Evolutionary conservation across 2,329 filamentous ascomycete species (phyloP).

Genomic region (Aureobasidium sp.): DNA sequence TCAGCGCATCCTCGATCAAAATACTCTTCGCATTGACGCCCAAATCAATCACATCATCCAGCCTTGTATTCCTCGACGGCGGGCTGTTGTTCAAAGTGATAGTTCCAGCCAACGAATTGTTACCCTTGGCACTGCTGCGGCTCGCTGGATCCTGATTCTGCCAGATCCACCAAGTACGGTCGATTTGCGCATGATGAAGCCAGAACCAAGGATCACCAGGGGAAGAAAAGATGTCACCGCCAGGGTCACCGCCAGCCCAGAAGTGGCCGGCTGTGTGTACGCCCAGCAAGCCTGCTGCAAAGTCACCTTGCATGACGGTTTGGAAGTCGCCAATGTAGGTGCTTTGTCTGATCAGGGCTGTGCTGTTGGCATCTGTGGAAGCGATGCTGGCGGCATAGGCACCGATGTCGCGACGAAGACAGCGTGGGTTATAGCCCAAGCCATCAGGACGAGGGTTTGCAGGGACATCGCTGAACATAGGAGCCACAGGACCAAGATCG

Average conservation of each 20-base stretch:
- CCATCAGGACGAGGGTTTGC: conserved; percentile 26
- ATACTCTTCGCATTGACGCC: conserved; percentile 30
- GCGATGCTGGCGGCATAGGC: conserved; percentile 14
- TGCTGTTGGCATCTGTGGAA: conserved; percentile 17
- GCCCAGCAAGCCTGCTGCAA: conserved; percentile 17
- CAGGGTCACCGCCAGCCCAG: conserved; percentile 35
- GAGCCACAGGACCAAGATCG: conserved; percentile 42
- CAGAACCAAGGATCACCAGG: conserved; percentile 42
- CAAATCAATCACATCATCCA: conserved; percentile 35
- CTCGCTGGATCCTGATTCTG: conserved; percentile 35
- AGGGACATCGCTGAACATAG: conserved; percentile 25
- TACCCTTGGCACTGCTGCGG: conserved; percentile 19
- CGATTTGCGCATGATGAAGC: conserved; percentile 42
- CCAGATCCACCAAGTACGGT: conserved; percentile 44
- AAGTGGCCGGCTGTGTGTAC: conserved; percentile 43
- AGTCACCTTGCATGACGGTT: conserved; percentile 22
- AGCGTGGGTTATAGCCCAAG: conserved; percentile 27
- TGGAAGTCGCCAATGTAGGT: conserved; percentile 20
- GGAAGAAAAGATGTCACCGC: conserved; percentile 37
- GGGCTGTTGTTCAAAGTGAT: conserved; percentile 37
- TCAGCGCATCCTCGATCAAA: conserved; percentile 33
- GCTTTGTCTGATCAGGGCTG: conserved; percentile 18
- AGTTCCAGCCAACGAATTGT: conserved; percentile 32
- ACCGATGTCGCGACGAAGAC: conserved; percentile 32
- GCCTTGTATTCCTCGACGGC: conserved; percentile 34